phyloP scores from a whole-genome alignment of 805 yeast species.

The Wickerhamomyces silvicola region DNA sequence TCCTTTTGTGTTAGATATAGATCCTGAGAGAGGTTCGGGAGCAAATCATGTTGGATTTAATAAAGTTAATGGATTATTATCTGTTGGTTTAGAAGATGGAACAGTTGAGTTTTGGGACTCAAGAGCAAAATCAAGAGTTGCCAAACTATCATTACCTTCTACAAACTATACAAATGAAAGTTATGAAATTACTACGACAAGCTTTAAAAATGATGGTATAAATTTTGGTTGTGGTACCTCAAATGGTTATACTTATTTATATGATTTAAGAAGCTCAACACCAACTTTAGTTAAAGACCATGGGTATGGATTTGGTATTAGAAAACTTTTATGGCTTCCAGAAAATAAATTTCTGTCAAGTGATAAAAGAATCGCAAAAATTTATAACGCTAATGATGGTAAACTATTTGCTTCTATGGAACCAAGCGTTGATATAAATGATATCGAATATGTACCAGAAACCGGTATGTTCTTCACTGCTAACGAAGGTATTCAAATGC shows the following conservation, averaged over 20 bases:
- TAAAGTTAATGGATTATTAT: conserved; percentile 72
- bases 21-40: conserved; percentile 46
- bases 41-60: conserved; percentile 80
- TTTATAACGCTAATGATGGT: conserved; percentile 81
- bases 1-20: conserved; percentile 63
- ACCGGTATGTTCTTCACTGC: conserved; percentile 97
- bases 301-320: conserved; percentile 89
- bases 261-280: conserved; percentile 78
- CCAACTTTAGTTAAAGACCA: conserved; percentile 85
- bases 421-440: conserved; percentile 55
- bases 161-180: conserved; percentile 33
- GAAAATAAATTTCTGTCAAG: conserved; percentile 65
- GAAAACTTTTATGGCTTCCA: conserved; percentile 75
- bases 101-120: conserved; percentile 98
- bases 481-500: conserved; percentile 97
- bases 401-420: conserved; percentile 42
- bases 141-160: conserved; percentile 50
- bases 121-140: conserved; percentile 77
- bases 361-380: conserved; percentile 89
- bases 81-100: conserved; percentile 89
- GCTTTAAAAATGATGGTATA: conserved; percentile 78
- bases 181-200: conserved; percentile 64
- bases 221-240: conserved; percentile 90
- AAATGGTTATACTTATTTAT: conserved; percentile 75
- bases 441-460: conserved; percentile 78